These are phyloP conservation scores for Ogataea salicorniae DNA, from an alignment of 805 yeast species.

Conservation along the genomic window DNA sequence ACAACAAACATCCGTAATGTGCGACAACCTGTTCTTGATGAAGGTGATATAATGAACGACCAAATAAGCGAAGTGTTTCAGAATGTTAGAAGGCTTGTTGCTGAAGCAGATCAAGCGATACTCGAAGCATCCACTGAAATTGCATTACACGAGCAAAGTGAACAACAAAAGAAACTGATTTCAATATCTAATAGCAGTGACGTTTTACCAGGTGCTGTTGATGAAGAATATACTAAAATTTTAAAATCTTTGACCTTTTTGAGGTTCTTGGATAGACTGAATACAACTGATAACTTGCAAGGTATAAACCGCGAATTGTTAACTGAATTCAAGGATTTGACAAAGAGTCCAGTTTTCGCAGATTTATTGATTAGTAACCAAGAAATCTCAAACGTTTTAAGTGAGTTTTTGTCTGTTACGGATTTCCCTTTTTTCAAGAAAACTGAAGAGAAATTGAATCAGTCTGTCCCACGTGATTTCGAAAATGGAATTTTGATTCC, in stretches of 20 bases:
- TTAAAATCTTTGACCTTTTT: conserved; percentile 24
- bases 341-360: conserved; percentile 20
- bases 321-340: conserved; percentile 21
- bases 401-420: conserved; percentile 15
- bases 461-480: conserved; percentile 46
- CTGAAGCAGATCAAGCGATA: conserved; percentile 24
- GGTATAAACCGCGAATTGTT: conserved; percentile 19
- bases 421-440: conserved; percentile 17
- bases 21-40: background rate
- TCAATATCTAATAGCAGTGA: conserved; percentile 3
- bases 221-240: conserved; percentile 25
- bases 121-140: conserved; percentile 25
- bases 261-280: conserved; percentile 24
- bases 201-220: conserved; percentile 3
- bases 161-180: conserved; percentile 4
- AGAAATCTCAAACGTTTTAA: conserved; percentile 27
- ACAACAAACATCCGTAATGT: background rate
- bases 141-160: conserved; percentile 20
- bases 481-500: conserved; percentile 76
- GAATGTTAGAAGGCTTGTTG: conserved; percentile 24
- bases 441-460: conserved; percentile 20
- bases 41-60: conserved; percentile 15
- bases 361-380: conserved; percentile 23
- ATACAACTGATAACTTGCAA: conserved; percentile 20
- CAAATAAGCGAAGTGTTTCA: conserved; percentile 23